Evolutionary conservation across 2,329 filamentous ascomycete genomes (phyloP).

Genomic region (Xylaria arbuscula): DNA sequence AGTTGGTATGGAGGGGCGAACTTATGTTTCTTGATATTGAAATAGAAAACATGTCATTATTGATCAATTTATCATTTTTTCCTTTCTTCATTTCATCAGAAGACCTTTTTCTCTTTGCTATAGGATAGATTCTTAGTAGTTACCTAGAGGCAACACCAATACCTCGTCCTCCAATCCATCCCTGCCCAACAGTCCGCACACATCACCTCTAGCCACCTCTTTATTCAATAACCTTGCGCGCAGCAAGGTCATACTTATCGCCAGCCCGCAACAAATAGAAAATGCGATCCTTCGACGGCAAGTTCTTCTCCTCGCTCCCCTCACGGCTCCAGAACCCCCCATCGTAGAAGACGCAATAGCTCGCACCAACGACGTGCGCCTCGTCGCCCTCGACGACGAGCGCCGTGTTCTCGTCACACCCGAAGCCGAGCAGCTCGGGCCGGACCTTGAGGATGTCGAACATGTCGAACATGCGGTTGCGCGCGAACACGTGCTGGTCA

Average conservation of each 20-base stretch:
- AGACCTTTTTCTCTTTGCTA: not conserved
- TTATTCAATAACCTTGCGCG: slow-evolving; percentile 44
- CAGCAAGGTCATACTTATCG: slow-evolving; percentile 47
- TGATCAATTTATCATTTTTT: not conserved
- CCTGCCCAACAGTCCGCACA: too few species aligned
- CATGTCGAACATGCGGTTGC: slow-evolving; percentile 50
- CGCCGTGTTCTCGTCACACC: slow-evolving; percentile 51
- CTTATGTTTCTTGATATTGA: not conserved
- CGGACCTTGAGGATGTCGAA: slow-evolving; percentile 49
- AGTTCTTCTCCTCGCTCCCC: slow-evolving; percentile 46
- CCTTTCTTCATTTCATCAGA: not conserved
- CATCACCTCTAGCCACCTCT: not conserved
- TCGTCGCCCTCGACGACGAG: slow-evolving; percentile 48
- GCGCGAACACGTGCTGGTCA: slow-evolving; percentile 51
- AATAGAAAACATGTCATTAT: too few species aligned
- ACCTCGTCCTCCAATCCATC: not conserved
- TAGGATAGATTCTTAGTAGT: not conserved
- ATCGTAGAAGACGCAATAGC: slow-evolving; percentile 50
- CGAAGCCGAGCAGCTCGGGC: slow-evolving; percentile 49
- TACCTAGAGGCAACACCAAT: not conserved
- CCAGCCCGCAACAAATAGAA: slow-evolving; percentile 49
- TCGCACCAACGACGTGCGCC: slow-evolving; percentile 46
- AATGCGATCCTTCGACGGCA: slow-evolving; percentile 41
- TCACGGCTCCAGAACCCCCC: slow-evolving; percentile 49
- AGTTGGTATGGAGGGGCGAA: not conserved